A percentile compares a stretch with the other conserved stretches of the same genome.
phyloP scores from a whole-genome alignment of 2,329 filamentous ascomycete species.

The Pseudogymnoascus sp. region DNA sequence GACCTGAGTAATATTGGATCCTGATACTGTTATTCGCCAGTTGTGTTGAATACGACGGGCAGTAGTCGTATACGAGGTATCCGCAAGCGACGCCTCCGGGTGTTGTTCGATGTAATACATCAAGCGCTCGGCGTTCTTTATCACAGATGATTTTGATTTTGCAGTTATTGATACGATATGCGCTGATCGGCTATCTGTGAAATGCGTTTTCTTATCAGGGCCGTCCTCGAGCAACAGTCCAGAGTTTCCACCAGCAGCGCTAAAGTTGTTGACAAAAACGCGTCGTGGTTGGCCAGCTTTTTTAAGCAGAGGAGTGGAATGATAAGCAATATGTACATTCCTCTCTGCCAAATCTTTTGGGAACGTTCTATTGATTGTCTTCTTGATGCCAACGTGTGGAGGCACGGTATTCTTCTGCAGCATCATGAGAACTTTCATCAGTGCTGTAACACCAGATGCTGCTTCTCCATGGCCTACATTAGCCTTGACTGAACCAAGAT shows the following conservation, averaged over 20 bases:
- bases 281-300: constrained; percentile 27
- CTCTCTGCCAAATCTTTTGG: constrained; percentile 31
- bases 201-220: constrained; percentile 25
- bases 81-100: constrained; percentile 16
- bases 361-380: constrained; percentile 29
- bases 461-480: constrained; percentile 31
- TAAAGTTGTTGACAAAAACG: constrained; percentile 44
- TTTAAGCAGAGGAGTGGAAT: constrained; percentile 29
- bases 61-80: constrained; percentile 27
- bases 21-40: constrained; percentile 44
- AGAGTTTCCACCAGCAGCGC: constrained; percentile 28
- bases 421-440: constrained; percentile 30
- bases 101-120: constrained; percentile 11
- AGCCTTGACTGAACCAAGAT: constrained; percentile 30
- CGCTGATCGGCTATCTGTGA: constrained; percentile 35
- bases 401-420: constrained; percentile 26
- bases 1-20: constrained; percentile 35
- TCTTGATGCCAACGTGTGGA: constrained; percentile 26
- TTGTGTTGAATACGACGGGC: constrained; percentile 50
- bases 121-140: constrained; percentile 12
- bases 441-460: constrained; percentile 27
- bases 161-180: constrained; percentile 45
- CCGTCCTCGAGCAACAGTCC: constrained; percentile 27
- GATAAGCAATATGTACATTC: constrained; percentile 25
- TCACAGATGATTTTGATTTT: constrained; percentile 15